A percentile compares a stretch with the other conserved stretches of the same genome.
These are phyloP conservation scores for Saccharomyces hybrid DNA, from an alignment of 1,139 yeast species.

Conservation along the genomic window DNA sequence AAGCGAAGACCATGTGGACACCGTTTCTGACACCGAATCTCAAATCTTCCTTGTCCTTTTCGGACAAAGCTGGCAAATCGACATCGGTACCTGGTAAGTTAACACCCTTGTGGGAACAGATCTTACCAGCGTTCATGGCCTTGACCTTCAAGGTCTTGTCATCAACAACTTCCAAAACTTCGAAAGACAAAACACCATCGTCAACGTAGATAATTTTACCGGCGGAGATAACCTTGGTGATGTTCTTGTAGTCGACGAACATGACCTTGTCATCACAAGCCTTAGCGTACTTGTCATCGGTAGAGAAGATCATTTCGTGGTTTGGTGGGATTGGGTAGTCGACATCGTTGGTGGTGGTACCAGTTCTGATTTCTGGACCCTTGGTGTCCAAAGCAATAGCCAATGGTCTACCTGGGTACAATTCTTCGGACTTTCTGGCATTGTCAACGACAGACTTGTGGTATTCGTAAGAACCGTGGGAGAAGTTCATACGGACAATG, in stretches of 20 bases:
- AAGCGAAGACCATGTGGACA: constrained; percentile 97
- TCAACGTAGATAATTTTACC: constrained; percentile 92
- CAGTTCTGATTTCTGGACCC: constrained; percentile 99
- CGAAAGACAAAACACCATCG: constrained; percentile 95
- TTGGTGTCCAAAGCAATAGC: constrained; percentile 98
- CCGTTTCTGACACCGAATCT: constrained; percentile 92
- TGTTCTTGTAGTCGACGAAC: constrained; percentile 92
- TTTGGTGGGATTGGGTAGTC: constrained; percentile 79
- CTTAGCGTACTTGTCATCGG: constrained; percentile 72
- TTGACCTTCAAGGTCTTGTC: constrained; percentile 73
- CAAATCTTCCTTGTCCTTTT: constrained; percentile 88
- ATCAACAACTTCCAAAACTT: constrained; percentile 77
- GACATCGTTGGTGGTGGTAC: constrained; percentile 70
- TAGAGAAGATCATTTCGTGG: constrained; percentile 89
- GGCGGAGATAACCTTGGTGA: constrained; percentile 79
- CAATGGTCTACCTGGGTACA: constrained; percentile 90
- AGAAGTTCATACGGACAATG: constrained; percentile 97
- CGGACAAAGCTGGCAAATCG: constrained; percentile 94
- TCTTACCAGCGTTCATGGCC: constrained; percentile 89
- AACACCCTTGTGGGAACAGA: constrained; percentile 97
- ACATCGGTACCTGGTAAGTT: constrained; percentile 98
- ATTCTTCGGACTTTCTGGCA: constrained; percentile 85
- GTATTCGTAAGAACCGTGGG: constrained; percentile 95
- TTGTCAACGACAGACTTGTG: constrained; percentile 95
- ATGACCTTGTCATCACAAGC: constrained; percentile 69